Evolutionary conservation across 2,329 filamentous ascomycete species (phyloP).

Genomic region (Diplodia scrobiculata): DNA sequence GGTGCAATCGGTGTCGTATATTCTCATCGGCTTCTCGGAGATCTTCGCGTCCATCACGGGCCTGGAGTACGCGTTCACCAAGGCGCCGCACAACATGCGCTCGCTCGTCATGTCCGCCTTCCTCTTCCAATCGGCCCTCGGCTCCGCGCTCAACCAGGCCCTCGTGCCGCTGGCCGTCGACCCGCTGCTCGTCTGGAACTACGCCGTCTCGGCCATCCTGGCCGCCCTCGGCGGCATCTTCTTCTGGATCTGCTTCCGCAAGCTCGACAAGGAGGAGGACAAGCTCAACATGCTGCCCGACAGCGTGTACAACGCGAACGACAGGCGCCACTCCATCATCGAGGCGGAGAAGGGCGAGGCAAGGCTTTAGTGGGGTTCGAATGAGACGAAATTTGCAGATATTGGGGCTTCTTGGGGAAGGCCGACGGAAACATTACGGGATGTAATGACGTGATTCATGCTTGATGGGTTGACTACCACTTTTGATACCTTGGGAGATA

Average conservation of each 20-base stretch:
- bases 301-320: constrained; percentile 40
- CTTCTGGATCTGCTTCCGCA: constrained; percentile 70
- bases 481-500: neutral
- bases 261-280: constrained; percentile 69
- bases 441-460: neutral
- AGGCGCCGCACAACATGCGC: constrained; percentile 78
- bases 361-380: neutral
- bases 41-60: constrained; percentile 63
- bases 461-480: neutral
- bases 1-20: constrained; percentile 54
- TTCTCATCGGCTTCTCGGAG: constrained; percentile 60
- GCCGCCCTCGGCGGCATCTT: constrained; percentile 62
- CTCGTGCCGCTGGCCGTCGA: constrained; percentile 64
- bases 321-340: constrained; percentile 35
- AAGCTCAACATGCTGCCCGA: constrained; percentile 63
- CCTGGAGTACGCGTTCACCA: constrained; percentile 75
- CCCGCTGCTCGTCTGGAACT: constrained; percentile 72
- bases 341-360: constrained; percentile 9
- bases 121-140: constrained; percentile 70
- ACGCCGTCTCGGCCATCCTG: constrained; percentile 63
- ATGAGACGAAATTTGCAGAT: neutral
- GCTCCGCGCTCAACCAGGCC: constrained; percentile 70
- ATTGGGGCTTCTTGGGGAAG: neutral
- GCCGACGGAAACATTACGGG: neutral
- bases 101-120: constrained; percentile 70